Evolutionary conservation across 1,284 basidiomycete species (phyloP), one percentile per base, ranked within the genome.

Genomic region (Rhizopogon parksii): DNA sequence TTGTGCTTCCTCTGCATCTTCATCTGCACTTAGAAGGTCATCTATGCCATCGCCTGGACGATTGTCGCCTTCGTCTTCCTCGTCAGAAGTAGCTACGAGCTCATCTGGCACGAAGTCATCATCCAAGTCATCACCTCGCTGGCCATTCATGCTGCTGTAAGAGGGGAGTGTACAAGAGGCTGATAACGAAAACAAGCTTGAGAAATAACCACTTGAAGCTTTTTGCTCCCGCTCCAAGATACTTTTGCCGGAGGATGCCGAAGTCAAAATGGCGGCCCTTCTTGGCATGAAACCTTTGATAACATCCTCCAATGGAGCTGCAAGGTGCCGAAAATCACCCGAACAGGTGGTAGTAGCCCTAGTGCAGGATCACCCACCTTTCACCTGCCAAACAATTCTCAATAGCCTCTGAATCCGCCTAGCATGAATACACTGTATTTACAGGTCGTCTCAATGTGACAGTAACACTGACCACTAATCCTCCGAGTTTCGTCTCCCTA

Each of bases 61-160:
- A 48, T 75, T 73, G n/a, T 71, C 64, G n/a, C 59, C 62, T 2
- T 68, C 67, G 15, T 76, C 77, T 36, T 80, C 82, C 14, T 78
- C 80, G 19, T 71, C 78, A 1, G 81, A 83, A 12, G 78, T 65
- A 1, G 79, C 81, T 0, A 88, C 77, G 19, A 79, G 70, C 46
- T 85, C 83, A 57, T 91, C 88, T 27, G 77, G 76, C 37, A 86
- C 71, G 62, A 87, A 88, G 60, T 91, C 86, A 61, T 91, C 88
- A 39, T 85, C 85, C 15, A 91, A 74, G 69, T 87, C 86, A 72
- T 92, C 90, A 39, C 84, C 85, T 50, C 71, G 66, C 56, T 67
- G 66, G 45, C 50, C 62, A 56, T 56, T 59, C 69, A 73, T 69
- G 47, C 47, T 49, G 47, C 30, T 50, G 48, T 21, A 19, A 36